A percentile compares a stretch with the other conserved stretches of the same genome.
Conservation (phyloP, 352 stramenopile genomes). For the Phytopythium kandeliae region DNA sequence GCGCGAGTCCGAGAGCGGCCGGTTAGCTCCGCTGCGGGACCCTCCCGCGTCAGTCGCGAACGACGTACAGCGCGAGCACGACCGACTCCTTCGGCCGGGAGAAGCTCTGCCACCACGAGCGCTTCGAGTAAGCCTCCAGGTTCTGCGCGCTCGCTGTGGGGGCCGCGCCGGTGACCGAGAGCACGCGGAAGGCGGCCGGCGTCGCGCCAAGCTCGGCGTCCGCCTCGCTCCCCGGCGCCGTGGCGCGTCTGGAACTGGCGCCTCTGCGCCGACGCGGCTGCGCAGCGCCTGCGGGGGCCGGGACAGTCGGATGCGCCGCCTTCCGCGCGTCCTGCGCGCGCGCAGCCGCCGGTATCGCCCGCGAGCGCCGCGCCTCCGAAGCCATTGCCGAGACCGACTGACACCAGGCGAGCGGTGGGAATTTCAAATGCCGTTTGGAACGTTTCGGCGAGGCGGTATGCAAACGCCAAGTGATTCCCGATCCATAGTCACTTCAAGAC, state of each 20-base stretch:
- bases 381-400: neutral
- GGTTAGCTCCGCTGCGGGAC: neutral
- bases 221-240: neutral
- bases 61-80: slow-evolving; percentile 40
- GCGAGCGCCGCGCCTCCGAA: neutral
- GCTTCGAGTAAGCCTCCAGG: slow-evolving; percentile 47
- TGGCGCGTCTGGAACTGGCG: neutral
- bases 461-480: neutral
- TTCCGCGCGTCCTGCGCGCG: neutral
- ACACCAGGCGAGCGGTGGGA: too few relatives aligned
- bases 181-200: slow-evolving; percentile 32
- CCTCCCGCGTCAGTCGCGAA: too few relatives aligned
- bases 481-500: too few relatives aligned
- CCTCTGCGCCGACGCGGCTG: neutral
- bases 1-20: neutral
- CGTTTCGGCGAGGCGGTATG: too few relatives aligned
- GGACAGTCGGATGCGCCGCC: neutral
- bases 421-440: too few relatives aligned
- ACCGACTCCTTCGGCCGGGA: slow-evolving; percentile 39
- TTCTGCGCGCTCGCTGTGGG: slow-evolving; percentile 23
- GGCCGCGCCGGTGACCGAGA: slow-evolving; percentile 26
- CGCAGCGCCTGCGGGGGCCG: neutral
- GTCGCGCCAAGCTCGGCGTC: slow-evolving; percentile 9
- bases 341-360: neutral
- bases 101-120: slow-evolving; percentile 60